phyloP scores from a whole-genome alignment of 768 basidiomycete genomes.

The Rhizopogon salebrosus region DNA sequence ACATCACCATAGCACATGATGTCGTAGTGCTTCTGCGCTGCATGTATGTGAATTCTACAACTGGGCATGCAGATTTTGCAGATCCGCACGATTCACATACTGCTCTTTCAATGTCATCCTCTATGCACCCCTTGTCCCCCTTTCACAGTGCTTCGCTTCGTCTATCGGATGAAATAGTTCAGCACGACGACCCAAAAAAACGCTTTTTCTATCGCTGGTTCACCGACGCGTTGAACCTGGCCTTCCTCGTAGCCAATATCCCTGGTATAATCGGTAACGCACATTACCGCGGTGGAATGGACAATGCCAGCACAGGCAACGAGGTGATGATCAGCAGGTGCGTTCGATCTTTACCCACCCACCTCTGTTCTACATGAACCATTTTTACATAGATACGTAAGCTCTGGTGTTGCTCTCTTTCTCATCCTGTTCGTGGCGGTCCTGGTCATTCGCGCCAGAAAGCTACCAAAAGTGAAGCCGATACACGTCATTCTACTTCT shows the following conservation, averaged over 20 bases:
- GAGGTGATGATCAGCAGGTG: constrained; percentile 15
- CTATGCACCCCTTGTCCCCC: constrained; percentile 9
- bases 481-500: constrained; percentile 16
- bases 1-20: constrained; percentile 30
- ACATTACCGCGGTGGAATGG: constrained; percentile 14
- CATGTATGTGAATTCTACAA: constrained; percentile 34
- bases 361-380: background rate
- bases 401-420: constrained; percentile 20
- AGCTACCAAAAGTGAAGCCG: constrained; percentile 23
- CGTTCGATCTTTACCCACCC: constrained; percentile 12
- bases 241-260: constrained; percentile 27
- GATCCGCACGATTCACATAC: constrained; percentile 17
- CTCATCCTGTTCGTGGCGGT: constrained; percentile 15
- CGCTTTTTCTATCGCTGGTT: constrained; percentile 28
- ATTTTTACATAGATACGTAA: constrained; percentile 19
- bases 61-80: constrained; percentile 22
- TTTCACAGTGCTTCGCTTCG: constrained; percentile 3
- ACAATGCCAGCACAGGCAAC: constrained; percentile 11
- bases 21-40: constrained; percentile 32
- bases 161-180: background rate
- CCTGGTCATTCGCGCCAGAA: constrained; percentile 20
- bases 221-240: constrained; percentile 16
- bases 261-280: constrained; percentile 27
- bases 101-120: constrained; percentile 12
- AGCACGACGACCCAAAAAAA: constrained; percentile 24